Percentiles rank a stretch among this genome's conserved stretches.
Conservation (phyloP, 1,284 basidiomycete species). For the Papiliotrema terrestris region DNA sequence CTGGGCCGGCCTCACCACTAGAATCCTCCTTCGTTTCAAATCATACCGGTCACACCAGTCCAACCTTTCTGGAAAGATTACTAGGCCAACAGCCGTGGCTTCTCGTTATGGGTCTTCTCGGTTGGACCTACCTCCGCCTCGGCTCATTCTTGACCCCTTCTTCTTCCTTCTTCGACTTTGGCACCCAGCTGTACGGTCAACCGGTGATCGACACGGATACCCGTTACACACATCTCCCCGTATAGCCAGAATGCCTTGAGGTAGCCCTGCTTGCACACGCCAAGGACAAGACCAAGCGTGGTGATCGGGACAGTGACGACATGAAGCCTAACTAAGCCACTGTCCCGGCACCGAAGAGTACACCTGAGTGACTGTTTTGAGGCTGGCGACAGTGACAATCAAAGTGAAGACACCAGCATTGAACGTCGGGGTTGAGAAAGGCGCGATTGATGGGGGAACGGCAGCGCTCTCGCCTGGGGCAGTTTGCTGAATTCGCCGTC, state of each 20-base stretch:
- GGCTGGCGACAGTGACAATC: not conserved
- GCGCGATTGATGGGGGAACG: not conserved
- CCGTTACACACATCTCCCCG: conserved; percentile 1
- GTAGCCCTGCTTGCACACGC: not conserved
- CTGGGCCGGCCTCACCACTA: too few relatives aligned
- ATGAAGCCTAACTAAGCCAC: not conserved
- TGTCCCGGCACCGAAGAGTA: not conserved
- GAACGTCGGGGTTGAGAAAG: not conserved
- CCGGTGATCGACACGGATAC: too few relatives aligned
- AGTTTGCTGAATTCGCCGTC: not conserved
- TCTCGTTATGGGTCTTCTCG: too few relatives aligned
- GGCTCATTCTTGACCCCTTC: too few relatives aligned
- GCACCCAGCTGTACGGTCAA: too few relatives aligned
- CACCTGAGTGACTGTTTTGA: not conserved
- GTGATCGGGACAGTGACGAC: not conserved
- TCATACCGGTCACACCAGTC: too few relatives aligned
- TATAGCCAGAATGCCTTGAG: not conserved
- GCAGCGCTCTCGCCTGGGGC: not conserved
- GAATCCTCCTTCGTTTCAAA: too few relatives aligned
- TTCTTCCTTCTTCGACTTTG: too few relatives aligned
- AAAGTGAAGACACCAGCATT: not conserved
- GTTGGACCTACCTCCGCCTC: too few relatives aligned
- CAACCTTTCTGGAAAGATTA: too few relatives aligned
- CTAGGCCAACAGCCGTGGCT: too few relatives aligned
- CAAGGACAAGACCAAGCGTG: not conserved